Percentiles rank a stretch among this genome's conserved stretches.
Evolutionary conservation across 805 yeast species (phyloP).

Genomic region (Wickerhamiella vanderwaltii): DNA sequence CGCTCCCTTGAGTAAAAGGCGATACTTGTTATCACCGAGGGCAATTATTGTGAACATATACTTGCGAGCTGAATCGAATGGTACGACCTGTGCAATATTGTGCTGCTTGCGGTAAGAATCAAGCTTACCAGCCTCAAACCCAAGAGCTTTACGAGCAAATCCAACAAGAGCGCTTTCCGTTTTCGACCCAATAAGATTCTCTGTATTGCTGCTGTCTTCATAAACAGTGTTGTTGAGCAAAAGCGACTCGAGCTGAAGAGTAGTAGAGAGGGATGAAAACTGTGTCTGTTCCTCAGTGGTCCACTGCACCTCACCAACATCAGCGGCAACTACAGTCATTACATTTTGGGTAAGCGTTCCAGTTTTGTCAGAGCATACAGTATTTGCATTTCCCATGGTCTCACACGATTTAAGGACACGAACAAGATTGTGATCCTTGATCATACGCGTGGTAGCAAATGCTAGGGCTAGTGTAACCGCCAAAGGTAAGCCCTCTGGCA

Average conservation of each 20-base stretch:
- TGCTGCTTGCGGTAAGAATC: slow-evolving; percentile 35
- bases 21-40: slow-evolving; percentile 31
- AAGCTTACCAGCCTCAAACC: slow-evolving; percentile 32
- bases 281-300: slow-evolving; percentile 12
- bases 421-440: slow-evolving; percentile 90
- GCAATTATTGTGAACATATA: slow-evolving; percentile 77
- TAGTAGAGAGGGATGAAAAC: not conserved
- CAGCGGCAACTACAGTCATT: slow-evolving; percentile 80
- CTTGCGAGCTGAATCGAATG: slow-evolving; percentile 85
- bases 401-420: slow-evolving; percentile 89
- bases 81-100: slow-evolving; percentile 55
- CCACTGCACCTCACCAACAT: slow-evolving; percentile 39
- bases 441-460: slow-evolving; percentile 97
- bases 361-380: slow-evolving; percentile 92
- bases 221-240: slow-evolving; percentile 81
- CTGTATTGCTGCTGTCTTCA: slow-evolving; percentile 37
- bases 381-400: slow-evolving; percentile 98
- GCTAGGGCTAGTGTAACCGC: slow-evolving; percentile 96
- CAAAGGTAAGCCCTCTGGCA: slow-evolving; percentile 97
- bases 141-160: slow-evolving; percentile 48
- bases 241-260: slow-evolving; percentile 43
- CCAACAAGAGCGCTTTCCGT: slow-evolving; percentile 83
- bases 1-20: slow-evolving; percentile 81
- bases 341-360: slow-evolving; percentile 91
- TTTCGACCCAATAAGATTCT: slow-evolving; percentile 77